phyloP scores from a whole-genome alignment of 2,329 filamentous ascomycete species.

The Cytospora mali region DNA sequence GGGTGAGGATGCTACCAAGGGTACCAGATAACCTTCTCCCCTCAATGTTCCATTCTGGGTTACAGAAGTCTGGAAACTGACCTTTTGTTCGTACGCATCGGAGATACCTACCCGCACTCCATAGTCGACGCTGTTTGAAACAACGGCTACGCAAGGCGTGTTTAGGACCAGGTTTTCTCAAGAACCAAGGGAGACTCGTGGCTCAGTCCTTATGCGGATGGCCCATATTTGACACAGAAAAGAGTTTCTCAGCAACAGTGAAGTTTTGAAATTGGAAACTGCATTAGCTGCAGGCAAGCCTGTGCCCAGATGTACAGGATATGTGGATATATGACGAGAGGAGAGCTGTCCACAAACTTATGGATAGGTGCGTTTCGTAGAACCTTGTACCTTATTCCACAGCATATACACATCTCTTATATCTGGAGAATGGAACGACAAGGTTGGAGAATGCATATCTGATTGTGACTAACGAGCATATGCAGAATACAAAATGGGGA shows the following conservation, averaged over 20 bases:
- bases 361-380: not conserved
- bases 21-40: too few relatives aligned
- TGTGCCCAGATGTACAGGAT: not conserved
- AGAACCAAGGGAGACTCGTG: too few relatives aligned
- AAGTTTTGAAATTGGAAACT: not conserved
- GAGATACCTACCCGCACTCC: too few relatives aligned
- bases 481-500: not conserved
- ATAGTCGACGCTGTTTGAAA: too few relatives aligned
- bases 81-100: too few relatives aligned
- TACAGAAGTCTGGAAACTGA: too few relatives aligned
- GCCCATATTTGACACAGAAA: not conserved
- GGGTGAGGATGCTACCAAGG: too few relatives aligned
- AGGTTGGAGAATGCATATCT: too few relatives aligned
- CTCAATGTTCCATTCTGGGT: too few relatives aligned
- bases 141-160: too few relatives aligned
- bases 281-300: not conserved
- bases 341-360: not conserved
- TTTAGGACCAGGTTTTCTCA: too few relatives aligned
- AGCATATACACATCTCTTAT: too few relatives aligned
- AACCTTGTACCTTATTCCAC: not conserved
- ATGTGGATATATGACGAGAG: not conserved
- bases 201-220: not conserved
- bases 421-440: not conserved
- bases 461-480: not conserved
- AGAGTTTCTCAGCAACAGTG: not conserved